Conservation (phyloP, 2,329 filamentous ascomycete species). For the Aspergillus sp. region DNA sequence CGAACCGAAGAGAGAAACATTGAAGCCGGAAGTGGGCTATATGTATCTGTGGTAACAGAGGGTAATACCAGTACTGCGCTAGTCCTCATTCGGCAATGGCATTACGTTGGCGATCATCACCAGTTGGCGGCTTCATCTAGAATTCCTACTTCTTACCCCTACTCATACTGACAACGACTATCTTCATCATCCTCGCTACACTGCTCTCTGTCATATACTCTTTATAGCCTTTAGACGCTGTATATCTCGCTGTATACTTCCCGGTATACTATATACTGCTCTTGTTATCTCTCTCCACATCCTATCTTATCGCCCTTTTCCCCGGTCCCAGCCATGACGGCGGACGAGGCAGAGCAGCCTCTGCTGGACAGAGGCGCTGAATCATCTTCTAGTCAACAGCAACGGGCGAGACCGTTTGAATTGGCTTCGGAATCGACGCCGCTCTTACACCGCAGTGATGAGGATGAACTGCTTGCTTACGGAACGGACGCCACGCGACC, state of each 20-base stretch:
- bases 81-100: neutral
- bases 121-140: neutral
- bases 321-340: constrained; percentile 19
- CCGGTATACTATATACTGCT: neutral
- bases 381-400: constrained; percentile 12
- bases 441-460: constrained; percentile 29
- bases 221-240: neutral
- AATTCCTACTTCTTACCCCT: neutral
- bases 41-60: neutral
- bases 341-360: constrained; percentile 26
- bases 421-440: constrained; percentile 38
- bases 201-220: neutral
- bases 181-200: neutral
- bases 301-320: constrained; percentile 2
- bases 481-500: constrained; percentile 7
- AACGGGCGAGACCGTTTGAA: constrained; percentile 20
- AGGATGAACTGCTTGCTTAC: constrained; percentile 22
- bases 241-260: no score
- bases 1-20: neutral
- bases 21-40: neutral
- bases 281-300: neutral
- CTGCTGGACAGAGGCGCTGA: constrained; percentile 20
- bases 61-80: neutral
- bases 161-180: neutral
- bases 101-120: neutral